Evolutionary conservation across 2,329 filamentous ascomycete species (phyloP), one percentile per base, ranked within the genome.

Genomic region (Verticillium alfalfae): DNA sequence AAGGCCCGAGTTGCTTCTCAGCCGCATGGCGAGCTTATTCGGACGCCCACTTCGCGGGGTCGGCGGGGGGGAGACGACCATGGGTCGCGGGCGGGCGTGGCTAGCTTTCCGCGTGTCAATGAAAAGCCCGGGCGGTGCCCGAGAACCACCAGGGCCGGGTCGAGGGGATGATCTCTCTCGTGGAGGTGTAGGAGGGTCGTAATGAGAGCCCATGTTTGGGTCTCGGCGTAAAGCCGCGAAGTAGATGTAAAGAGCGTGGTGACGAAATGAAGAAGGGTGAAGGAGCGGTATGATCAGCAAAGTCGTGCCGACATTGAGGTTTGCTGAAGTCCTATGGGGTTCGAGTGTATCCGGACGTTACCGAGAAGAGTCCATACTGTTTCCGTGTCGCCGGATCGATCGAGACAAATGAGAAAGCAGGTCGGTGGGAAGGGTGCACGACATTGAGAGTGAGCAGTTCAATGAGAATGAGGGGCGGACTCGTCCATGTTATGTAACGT

Each of bases 1-100:
- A n/a, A 81, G 67, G 2, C 79, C 79, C 3, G 79, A 81, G 60
- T 79, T 80, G 66, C 78, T 80, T 58, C 78, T 75, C 45, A 81
- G 69, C 2, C 70, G 67, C 37, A 72, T 45, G 9, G 69, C 66
- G 12, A 71, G 57, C 16, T 67, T 64, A 22, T 70, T 67, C 9
- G 63, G 60, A 5, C 66, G 68, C 9, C 60, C 45, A 16, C 65
- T 61, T 22, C 63, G 66, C 4, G 66, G 64, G 3, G 62, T 66
- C 9, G 69, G 67, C 2, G 71, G 69, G 22, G 72, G 70, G 9
- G 70, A 70, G 56, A 69, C 60, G 56, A 61, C 60, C 52, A 58
- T 52, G 12, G 64, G 31, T n/a, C 58, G 31, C 18, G 45, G 45
- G n/a, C 39, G 57, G 12, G 57, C 16, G 39, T 34, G 36, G 39